Percentiles rank a stretch among this genome's conserved stretches.
Evolutionary conservation across 129 eudicot genomes (phyloP).

Genomic region (Flaveria brownii): DNA sequence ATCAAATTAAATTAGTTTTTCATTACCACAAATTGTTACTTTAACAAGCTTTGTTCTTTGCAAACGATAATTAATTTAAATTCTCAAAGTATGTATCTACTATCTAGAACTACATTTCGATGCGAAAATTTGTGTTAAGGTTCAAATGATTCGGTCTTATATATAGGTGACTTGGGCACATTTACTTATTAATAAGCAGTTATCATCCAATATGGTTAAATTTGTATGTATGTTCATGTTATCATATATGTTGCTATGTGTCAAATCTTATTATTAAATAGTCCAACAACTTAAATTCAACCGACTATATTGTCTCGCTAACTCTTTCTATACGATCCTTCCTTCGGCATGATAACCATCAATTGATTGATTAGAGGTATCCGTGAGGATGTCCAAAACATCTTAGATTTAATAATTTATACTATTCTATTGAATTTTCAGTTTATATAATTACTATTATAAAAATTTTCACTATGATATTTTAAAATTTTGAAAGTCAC

Average conservation of each 20-base stretch:
- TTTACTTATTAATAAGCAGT: no score
- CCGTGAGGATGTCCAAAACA: background rate
- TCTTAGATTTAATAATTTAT: no score
- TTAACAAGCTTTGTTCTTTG: background rate
- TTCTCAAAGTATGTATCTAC: background rate
- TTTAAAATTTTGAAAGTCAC: background rate
- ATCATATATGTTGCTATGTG: background rate
- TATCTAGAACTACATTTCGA: background rate
- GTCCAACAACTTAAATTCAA: background rate
- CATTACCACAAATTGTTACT: background rate
- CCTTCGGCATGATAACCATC: no score
- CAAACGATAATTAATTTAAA: background rate
- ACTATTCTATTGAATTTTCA: background rate
- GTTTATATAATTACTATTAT: background rate
- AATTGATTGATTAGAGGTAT: no score
- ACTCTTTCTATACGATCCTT: background rate
- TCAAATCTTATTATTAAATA: background rate
- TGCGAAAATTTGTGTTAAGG: background rate
- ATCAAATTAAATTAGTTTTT: slow-evolving; percentile 10
- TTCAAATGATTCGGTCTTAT: background rate
- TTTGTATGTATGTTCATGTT: background rate
- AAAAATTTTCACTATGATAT: background rate
- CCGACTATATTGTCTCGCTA: background rate
- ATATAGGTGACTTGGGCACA: no score
- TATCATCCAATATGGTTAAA: background rate